Base-by-base conservation (phyloP, 2,329 filamentous ascomycete species). In the Xylogone sp. region DNA sequence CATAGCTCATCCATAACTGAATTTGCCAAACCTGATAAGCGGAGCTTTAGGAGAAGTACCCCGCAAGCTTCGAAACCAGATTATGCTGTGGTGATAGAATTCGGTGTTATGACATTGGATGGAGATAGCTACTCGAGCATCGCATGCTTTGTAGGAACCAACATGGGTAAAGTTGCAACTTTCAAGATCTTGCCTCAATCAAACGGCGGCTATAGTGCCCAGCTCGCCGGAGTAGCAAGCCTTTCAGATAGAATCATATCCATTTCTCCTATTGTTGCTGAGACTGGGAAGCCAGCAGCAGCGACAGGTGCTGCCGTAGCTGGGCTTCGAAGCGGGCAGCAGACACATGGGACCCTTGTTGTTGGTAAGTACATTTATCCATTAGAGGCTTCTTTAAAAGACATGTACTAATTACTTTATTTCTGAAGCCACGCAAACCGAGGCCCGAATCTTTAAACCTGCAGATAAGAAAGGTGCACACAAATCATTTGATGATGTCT, bases 121-220 rank as follows among this genome's bases (percentile, higher is more conserved):
- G 88, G 87, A n/a, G 93, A 97, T 64, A 84, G 90, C 57, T 99
- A 96, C 67, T 97, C 94, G 1, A 97, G 91, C 63, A 96, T 99
- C 51, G 83, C 87, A 53, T 88, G 94, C 59, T 95, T 97, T 59
- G 88, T 95, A 2, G 94, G 94, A 19, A 97, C 94, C 0, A 92
- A 86, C 58, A 69, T 83, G 24, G 94, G 94, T 42, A 90, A 89
- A 61, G 74, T 97, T 18, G 83, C 86, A 6, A 97, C 93, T 0
- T 93, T 97, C 72, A 97, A 96, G 71, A 76, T 99, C 20, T 73
- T 97, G 2, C 94, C 94, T 0, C 79, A 86, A 13, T 63, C 73
- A 9, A 81, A 79, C 49, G 81, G 85, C 3, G 78, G 84, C 10
- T 97, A 96, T 68, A 77, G 81, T 10, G 89, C 83, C 12, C 80